These are phyloP conservation scores for Pichia sorboxylosa DNA, from an alignment of 1,139 yeast genomes.

Conservation along the genomic window DNA sequence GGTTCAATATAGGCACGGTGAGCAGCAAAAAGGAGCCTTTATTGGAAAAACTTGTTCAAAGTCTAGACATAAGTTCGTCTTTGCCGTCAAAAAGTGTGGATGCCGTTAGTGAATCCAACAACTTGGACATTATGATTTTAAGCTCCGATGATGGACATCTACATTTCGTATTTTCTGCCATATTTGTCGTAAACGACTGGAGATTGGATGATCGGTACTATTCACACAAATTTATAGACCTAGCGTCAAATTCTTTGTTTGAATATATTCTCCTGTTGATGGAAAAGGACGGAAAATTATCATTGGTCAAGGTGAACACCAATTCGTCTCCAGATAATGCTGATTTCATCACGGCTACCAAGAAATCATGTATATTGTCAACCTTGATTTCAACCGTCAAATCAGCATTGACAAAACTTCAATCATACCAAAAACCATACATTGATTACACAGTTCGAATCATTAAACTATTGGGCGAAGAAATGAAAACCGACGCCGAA, in stretches of 20 bases:
- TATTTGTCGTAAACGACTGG: constrained; percentile 24
- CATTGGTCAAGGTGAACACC: constrained; percentile 15
- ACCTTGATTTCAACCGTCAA: constrained; percentile 28
- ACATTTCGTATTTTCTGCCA: constrained; percentile 24
- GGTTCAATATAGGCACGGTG: no score
- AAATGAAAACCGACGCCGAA: constrained; percentile 15
- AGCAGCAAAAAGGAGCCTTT: no score
- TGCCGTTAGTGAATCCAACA: no score
- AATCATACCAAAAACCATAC: constrained; percentile 32
- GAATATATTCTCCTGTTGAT: no score
- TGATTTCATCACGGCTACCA: constrained; percentile 20
- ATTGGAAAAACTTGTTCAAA: no score
- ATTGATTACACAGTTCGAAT: constrained; percentile 30
- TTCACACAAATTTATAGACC: no score
- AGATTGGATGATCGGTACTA: no score
- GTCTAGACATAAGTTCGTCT: no score
- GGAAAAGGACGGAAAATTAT: background rate
- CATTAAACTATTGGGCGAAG: constrained; percentile 23
- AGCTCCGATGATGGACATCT: constrained; percentile 20
- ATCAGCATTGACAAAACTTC: constrained; percentile 29
- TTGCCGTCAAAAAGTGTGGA: no score
- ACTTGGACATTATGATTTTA: constrained; percentile 23
- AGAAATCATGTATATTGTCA: no score
- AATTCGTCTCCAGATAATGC: no score
- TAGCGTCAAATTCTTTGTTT: no score